A percentile compares a stretch with the other conserved stretches of the same genome.
Evolutionary conservation across 768 basidiomycete species (phyloP).

Genomic region (Lentinula aciculospora): DNA sequence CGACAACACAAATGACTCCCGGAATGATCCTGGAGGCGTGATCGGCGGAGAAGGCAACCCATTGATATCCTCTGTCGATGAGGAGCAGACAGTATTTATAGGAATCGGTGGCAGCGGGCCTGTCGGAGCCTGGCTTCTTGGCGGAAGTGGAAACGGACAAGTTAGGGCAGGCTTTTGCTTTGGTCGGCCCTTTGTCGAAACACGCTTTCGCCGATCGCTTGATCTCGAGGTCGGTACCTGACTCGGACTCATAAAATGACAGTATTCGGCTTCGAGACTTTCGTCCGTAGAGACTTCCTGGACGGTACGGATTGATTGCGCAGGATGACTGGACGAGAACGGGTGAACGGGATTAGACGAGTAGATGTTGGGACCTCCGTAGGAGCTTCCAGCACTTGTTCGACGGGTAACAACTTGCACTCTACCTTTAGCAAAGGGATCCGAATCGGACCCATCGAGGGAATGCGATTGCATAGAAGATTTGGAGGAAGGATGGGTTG

Average conservation of each 20-base stretch:
- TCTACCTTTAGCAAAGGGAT: slow-evolving; percentile 5
- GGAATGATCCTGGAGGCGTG: neutral
- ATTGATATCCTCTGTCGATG: neutral
- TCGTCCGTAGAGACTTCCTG: neutral
- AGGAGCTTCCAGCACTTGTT: neutral
- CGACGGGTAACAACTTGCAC: slow-evolving; percentile 2
- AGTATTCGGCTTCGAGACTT: too few relatives aligned
- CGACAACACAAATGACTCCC: neutral
- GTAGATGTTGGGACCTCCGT: neutral
- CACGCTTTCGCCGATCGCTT: neutral
- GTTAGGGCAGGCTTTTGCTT: neutral
- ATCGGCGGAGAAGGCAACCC: slow-evolving; percentile 2
- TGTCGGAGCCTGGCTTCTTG: neutral
- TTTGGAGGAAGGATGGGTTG: neutral
- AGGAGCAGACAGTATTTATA: neutral
- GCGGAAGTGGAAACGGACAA: slow-evolving; percentile 1
- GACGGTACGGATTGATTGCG: neutral
- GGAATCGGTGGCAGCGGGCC: slow-evolving; percentile 1
- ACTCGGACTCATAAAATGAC: neutral
- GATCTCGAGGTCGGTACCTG: neutral
- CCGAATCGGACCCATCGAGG: neutral
- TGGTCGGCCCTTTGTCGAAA: neutral
- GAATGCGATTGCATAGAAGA: neutral
- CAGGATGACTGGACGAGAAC: neutral
- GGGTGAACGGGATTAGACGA: neutral